These are phyloP conservation scores for Macadamia tetraphylla DNA, from an alignment of 164 flowering plant genomes.

Conservation along the genomic window DNA sequence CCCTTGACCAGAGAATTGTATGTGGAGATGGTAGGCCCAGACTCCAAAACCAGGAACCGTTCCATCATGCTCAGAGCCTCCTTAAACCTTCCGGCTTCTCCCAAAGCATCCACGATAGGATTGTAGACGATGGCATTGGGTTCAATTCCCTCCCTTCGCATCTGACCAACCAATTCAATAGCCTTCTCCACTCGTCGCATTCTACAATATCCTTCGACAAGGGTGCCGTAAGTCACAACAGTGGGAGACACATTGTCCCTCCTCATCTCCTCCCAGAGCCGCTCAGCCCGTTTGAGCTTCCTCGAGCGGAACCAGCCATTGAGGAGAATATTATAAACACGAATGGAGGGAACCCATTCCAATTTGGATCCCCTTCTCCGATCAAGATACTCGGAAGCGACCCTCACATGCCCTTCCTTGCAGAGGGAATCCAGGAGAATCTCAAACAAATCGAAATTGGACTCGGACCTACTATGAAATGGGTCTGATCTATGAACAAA, in stretches of 20 bases:
- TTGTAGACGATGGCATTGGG: slow-evolving; percentile 62
- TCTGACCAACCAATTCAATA: slow-evolving; percentile 56
- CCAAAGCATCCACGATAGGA: slow-evolving; percentile 71
- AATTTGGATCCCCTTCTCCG: slow-evolving; percentile 26
- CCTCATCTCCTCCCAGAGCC: slow-evolving; percentile 54
- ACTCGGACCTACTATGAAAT: slow-evolving; percentile 11
- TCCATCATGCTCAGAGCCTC: slow-evolving; percentile 53
- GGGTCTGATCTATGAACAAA: slow-evolving; percentile 30
- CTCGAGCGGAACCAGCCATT: slow-evolving; percentile 70
- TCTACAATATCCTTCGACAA: slow-evolving; percentile 78
- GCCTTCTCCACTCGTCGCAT: slow-evolving; percentile 64
- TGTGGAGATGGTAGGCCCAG: slow-evolving; percentile 64
- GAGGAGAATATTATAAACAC: slow-evolving; percentile 60
- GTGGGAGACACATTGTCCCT: slow-evolving; percentile 33
- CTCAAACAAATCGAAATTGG: slow-evolving; percentile 37
- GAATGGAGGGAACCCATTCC: slow-evolving; percentile 40
- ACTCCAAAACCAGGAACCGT: slow-evolving; percentile 41
- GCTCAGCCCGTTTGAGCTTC: slow-evolving; percentile 59
- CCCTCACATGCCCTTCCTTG: slow-evolving; percentile 65
- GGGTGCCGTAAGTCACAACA: slow-evolving; percentile 75
- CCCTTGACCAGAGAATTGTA: slow-evolving; percentile 59
- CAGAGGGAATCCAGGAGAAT: slow-evolving; percentile 68
- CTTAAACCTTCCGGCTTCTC: slow-evolving; percentile 62
- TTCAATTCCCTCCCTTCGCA: slow-evolving; percentile 55
- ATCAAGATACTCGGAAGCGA: slow-evolving; percentile 47